A percentile compares a stretch with the other conserved stretches of the same genome.
These are phyloP conservation scores for Raffaelea arxii DNA, from an alignment of 2,329 filamentous ascomycete species.

Conservation along the genomic window DNA sequence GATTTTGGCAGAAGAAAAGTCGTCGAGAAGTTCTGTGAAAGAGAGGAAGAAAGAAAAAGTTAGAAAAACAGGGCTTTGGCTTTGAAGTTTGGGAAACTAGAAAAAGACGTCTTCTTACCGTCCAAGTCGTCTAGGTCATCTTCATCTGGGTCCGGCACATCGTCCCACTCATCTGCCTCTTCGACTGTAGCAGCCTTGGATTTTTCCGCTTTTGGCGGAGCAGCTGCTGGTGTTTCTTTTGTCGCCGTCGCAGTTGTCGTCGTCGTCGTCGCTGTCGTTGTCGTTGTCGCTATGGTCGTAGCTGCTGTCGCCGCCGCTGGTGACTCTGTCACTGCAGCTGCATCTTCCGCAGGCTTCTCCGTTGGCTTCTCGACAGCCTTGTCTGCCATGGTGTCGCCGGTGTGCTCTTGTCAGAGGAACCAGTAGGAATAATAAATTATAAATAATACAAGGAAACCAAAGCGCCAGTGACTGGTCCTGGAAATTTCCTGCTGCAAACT, in stretches of 20 bases:
- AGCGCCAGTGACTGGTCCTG: too few relatives aligned
- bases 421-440: too few relatives aligned
- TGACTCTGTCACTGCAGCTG: too few relatives aligned
- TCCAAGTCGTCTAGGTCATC: slow-evolving; percentile 89
- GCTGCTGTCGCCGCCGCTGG: not conserved
- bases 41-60: not conserved
- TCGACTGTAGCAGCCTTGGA: slow-evolving; percentile 15
- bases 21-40: slow-evolving; percentile 72
- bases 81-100: not conserved
- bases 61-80: not conserved
- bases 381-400: not conserved
- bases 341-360: not conserved
- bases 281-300: not conserved
- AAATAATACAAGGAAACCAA: too few relatives aligned
- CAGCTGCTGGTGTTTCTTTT: slow-evolving; percentile 5
- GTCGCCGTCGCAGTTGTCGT: not conserved
- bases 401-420: not conserved
- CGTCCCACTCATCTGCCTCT: slow-evolving; percentile 29
- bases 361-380: not conserved
- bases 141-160: slow-evolving; percentile 81
- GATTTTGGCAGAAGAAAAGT: slow-evolving; percentile 64
- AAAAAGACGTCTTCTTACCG: slow-evolving; percentile 38
- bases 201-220: slow-evolving; percentile 11
- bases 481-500: not conserved
- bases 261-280: not conserved